These are phyloP conservation scores for Mucor mucedo DNA, from an alignment of 371 early-diverging fungal genomes.

Conservation along the genomic window DNA sequence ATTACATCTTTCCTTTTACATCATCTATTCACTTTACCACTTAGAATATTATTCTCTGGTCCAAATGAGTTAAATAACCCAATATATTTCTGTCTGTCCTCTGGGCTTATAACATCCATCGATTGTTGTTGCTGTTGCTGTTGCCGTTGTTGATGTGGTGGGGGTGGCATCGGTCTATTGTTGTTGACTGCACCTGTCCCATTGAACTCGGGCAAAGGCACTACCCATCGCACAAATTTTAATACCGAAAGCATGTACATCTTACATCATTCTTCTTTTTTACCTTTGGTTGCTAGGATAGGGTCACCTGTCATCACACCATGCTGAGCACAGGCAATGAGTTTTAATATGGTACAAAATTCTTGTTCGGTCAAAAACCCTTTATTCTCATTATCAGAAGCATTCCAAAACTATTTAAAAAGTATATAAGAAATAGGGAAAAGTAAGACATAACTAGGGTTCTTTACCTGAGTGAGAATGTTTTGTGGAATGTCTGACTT, in stretches of 20 bases:
- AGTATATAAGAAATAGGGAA: too few relatives aligned
- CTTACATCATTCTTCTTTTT: background rate
- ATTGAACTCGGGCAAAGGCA: conserved; percentile 58
- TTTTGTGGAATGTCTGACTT: conserved; percentile 74
- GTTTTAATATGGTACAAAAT: conserved; percentile 83
- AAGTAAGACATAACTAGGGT: too few relatives aligned
- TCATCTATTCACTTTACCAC: conserved; percentile 38
- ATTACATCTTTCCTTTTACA: conserved; percentile 16
- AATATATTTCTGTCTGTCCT: conserved; percentile 68
- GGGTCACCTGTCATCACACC: conserved; percentile 53
- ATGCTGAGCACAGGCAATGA: conserved; percentile 87
- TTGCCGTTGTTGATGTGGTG: too few relatives aligned
- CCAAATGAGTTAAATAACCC: conserved; percentile 70
- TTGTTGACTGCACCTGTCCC: conserved; percentile 33
- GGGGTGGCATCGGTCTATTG: background rate
- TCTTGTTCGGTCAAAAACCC: conserved; percentile 75
- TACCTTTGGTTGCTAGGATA: conserved; percentile 47
- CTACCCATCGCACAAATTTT: conserved; percentile 14
- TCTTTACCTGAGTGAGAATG: conserved; percentile 68
- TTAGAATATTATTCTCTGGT: conserved; percentile 71
- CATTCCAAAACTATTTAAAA: conserved; percentile 75
- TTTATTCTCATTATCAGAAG: conserved; percentile 77
- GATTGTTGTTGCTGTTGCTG: conserved; percentile 12
- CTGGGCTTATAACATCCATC: conserved; percentile 2
- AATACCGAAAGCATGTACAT: conserved; percentile 1